phyloP scores from a whole-genome alignment of 768 basidiomycete species.

The Chalciporus pseudorubinellus region DNA sequence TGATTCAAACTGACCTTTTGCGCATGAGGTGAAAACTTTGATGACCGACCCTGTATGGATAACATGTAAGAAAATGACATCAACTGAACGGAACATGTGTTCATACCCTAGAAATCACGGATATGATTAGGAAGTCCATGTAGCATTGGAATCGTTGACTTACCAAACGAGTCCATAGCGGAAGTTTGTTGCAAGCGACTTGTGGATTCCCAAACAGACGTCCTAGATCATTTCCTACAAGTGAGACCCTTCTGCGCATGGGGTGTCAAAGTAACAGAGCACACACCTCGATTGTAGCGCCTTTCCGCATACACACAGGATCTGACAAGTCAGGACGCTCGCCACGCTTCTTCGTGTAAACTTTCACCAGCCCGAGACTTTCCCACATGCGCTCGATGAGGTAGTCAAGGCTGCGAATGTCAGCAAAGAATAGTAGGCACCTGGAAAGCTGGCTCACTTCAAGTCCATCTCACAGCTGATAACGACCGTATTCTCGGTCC shows the following conservation, averaged over 20 bases:
- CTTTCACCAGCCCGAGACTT: slow-evolving; percentile 76
- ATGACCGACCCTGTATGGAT: slow-evolving; percentile 73
- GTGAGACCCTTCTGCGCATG: background rate
- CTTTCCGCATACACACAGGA: slow-evolving; percentile 86
- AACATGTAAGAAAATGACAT: background rate
- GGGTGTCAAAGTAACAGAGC: background rate
- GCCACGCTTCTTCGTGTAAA: slow-evolving; percentile 98
- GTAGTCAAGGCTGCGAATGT: slow-evolving; percentile 54
- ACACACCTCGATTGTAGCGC: slow-evolving; percentile 85
- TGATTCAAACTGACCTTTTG: slow-evolving; percentile 90
- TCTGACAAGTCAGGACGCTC: slow-evolving; percentile 88
- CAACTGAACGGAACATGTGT: background rate
- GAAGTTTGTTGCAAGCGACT: slow-evolving; percentile 87
- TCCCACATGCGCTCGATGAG: slow-evolving; percentile 79
- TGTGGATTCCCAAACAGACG: slow-evolving; percentile 91
- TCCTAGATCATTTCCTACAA: slow-evolving; percentile 40
- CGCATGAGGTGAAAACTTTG: slow-evolving; percentile 90
- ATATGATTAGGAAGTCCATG: background rate
- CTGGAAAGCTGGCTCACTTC: slow-evolving; percentile 51
- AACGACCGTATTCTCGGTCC: slow-evolving; percentile 82
- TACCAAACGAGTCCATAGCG: slow-evolving; percentile 93
- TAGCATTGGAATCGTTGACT: slow-evolving; percentile 23
- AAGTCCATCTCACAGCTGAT: slow-evolving; percentile 95
- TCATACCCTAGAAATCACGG: slow-evolving; percentile 26
- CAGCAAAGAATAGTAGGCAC: slow-evolving; percentile 5